Conservation (phyloP, 2,329 filamentous ascomycete genomes). For the Phialophora tarda region DNA sequence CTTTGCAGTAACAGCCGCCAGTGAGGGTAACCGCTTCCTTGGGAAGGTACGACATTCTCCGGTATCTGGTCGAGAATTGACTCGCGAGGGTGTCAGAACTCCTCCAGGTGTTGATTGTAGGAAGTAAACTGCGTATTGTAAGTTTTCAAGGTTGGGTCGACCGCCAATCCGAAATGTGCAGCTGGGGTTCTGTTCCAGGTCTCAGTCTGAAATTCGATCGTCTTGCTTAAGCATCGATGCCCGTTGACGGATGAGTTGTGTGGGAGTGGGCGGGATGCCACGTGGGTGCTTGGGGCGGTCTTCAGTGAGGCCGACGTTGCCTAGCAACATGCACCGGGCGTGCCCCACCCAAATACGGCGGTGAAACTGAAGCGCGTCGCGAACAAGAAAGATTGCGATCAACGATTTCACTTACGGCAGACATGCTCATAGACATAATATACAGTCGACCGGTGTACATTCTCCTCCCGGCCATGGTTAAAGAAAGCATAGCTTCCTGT, state of each 20-base stretch:
- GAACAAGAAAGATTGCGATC: neutral
- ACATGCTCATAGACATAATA: constrained; percentile 8
- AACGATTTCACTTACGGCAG: constrained; percentile 23
- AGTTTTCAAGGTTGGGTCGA: neutral
- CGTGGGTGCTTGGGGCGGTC: neutral
- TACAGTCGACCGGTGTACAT: neutral
- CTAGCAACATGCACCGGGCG: constrained; percentile 14
- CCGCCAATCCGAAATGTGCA: neutral
- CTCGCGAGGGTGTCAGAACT: neutral
- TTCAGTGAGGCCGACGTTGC: constrained; percentile 11
- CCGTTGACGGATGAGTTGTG: neutral
- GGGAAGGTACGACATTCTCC: constrained; percentile 28
- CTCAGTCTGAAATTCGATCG: neutral
- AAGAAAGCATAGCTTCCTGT: constrained; percentile 25
- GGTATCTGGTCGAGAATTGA: neutral
- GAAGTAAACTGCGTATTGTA: neutral
- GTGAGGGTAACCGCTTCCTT: constrained; percentile 36
- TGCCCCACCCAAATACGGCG: constrained; percentile 7
- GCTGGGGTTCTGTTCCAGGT: neutral
- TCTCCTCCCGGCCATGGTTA: constrained; percentile 25
- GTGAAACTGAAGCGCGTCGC: constrained; percentile 21
- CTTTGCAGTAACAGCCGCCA: constrained; percentile 43
- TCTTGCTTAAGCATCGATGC: no score
- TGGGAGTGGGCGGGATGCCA: neutral
- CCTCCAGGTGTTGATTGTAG: no score